Base-by-base conservation (phyloP, 306 rosid genomes). In the Parietaria judaica region DNA sequence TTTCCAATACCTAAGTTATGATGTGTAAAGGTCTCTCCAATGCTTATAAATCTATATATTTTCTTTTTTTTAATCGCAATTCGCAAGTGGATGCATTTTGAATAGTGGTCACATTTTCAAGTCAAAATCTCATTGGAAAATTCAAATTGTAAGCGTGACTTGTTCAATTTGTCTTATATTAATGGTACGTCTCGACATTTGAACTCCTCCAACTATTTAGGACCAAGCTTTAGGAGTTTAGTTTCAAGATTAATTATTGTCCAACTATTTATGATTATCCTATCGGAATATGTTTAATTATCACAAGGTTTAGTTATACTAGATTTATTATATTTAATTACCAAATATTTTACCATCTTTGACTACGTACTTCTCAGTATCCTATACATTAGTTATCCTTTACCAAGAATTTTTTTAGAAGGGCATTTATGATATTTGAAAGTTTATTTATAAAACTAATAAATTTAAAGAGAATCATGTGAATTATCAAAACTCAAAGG, bases 1-100 rank as follows among this genome's bases (percentile, higher is more conserved):
- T 62, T 62, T 49, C 55, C 44, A 43, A 31, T 14, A 11, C 55
- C 36, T 15, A 46, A 39, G 13, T 61, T 54, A 48, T 61, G 66
- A 61, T 31, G 54, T 61, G 39, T 61, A 61, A 51, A 23, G 9
- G 43, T 61, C 34, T 60, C 31, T 61, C 66, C 66, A 45, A 61
- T 11, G 43, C 31, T 46, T 45, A 46, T 3, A 23, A 23, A 23
- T 23, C 11, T 34, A 47, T 62, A 46, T 17, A 49, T 23, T 48
- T 14, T 3, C 55, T 16, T 61, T 4, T 45, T 47, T 13, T 12
- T 55, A 47, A 61, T 23, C 31, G 54, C 48, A 35, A 41, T 35
- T 5, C 3, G 43, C 35, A 47, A 62, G 9, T 61, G 36, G 3
- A 46, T 62, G 54, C 31, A 46, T 34, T 17, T 14, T 5, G 11